A percentile compares a stretch with the other conserved stretches of the same genome.
phyloP scores from a whole-genome alignment of 768 basidiomycete genomes.

The Leccinum rimulosum region DNA sequence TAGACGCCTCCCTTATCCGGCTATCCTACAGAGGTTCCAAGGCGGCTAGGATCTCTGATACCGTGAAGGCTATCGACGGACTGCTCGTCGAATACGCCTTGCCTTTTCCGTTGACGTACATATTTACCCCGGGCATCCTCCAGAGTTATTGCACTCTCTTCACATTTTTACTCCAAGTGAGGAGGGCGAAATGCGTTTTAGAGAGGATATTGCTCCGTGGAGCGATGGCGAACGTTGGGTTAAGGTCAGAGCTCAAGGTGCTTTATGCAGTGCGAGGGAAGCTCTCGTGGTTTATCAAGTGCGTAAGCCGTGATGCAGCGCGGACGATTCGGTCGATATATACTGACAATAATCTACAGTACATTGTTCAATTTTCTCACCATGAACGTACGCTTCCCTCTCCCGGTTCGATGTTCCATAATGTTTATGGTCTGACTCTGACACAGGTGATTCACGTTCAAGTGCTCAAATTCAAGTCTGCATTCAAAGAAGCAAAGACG shows the following conservation, averaged over 20 bases:
- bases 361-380: constrained; percentile 68
- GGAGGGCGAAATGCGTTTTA: constrained; percentile 66
- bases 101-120: constrained; percentile 78
- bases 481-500: constrained; percentile 51
- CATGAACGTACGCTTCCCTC: constrained; percentile 53
- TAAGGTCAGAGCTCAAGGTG: constrained; percentile 54
- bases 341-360: constrained; percentile 34
- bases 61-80: constrained; percentile 63
- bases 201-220: constrained; percentile 68
- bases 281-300: constrained; percentile 86
- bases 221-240: constrained; percentile 34
- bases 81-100: constrained; percentile 75
- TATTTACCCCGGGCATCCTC: constrained; percentile 58
- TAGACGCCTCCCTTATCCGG: constrained; percentile 68
- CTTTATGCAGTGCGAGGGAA: constrained; percentile 77
- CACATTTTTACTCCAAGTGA: constrained; percentile 68
- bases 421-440: neutral
- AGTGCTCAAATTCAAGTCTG: constrained; percentile 56
- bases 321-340: no score
- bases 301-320: constrained; percentile 28
- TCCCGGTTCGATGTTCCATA: neutral
- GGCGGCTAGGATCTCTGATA: constrained; percentile 45
- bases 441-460: constrained; percentile 66
- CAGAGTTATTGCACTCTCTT: constrained; percentile 67
- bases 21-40: constrained; percentile 60